A percentile compares a stretch with the other conserved stretches of the same genome.
These are phyloP conservation scores for Botryotinia calthae DNA, from an alignment of 2,329 filamentous ascomycete genomes.

Conservation along the genomic window DNA sequence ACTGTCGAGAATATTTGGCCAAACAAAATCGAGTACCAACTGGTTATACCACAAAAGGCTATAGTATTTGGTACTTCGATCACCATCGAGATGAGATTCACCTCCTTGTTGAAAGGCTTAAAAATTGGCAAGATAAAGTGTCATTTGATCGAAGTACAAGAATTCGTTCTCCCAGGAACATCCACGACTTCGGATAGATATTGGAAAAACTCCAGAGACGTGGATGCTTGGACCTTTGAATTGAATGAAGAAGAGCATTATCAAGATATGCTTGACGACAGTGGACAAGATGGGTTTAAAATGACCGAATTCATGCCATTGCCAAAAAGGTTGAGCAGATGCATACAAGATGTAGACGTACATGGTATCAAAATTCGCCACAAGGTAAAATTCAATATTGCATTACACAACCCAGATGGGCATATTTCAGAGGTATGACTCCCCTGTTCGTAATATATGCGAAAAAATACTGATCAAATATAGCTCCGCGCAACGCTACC, in stretches of 20 bases:
- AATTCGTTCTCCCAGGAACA: constrained; percentile 54
- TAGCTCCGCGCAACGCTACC: constrained; percentile 85
- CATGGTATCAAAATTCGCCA: constrained; percentile 90
- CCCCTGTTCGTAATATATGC: constrained; percentile 4
- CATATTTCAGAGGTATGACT: constrained; percentile 76
- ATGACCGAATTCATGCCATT: constrained; percentile 64
- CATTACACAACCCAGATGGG: constrained; percentile 90
- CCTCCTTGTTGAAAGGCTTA: constrained; percentile 84
- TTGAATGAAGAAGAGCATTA: constrained; percentile 61
- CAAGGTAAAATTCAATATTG: constrained; percentile 87
- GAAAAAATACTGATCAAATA: constrained; percentile 25
- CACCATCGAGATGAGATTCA: constrained; percentile 79
- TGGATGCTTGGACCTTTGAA: constrained; percentile 57
- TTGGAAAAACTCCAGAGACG: constrained; percentile 62
- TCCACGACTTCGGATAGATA: constrained; percentile 50
- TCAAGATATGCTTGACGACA: constrained; percentile 66
- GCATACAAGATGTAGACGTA: constrained; percentile 85
- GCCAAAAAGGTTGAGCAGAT: constrained; percentile 77
- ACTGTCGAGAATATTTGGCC: constrained; percentile 97
- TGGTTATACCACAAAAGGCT: constrained; percentile 89
- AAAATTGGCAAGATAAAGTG: constrained; percentile 79
- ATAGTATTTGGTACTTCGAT: constrained; percentile 90
- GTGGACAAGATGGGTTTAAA: constrained; percentile 63
- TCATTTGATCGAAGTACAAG: constrained; percentile 76
- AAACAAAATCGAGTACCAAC: constrained; percentile 95